Conservation (phyloP, 768 basidiomycete species). For the Amanita inopinata region DNA sequence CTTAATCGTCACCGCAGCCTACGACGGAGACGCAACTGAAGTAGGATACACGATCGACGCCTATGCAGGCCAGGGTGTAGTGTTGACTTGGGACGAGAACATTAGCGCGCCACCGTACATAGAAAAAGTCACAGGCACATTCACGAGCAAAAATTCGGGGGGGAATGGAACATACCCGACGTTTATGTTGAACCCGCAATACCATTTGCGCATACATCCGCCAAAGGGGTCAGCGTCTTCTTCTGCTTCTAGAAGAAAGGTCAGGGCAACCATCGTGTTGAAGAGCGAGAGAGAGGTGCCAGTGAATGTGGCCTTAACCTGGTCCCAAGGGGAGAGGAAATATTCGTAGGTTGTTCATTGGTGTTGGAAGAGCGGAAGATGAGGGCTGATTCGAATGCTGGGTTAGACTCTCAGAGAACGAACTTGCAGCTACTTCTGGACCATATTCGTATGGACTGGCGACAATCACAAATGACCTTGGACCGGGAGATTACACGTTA, state of each 20-base stretch:
- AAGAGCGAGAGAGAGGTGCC: conserved; percentile 58
- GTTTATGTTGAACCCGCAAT: conserved; percentile 90
- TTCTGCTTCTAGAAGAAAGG: conserved; percentile 8
- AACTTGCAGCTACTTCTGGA: conserved; percentile 65
- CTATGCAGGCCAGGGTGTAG: conserved; percentile 31
- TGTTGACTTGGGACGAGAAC: conserved; percentile 39
- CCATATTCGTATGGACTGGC: conserved; percentile 76
- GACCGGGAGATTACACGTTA: conserved; percentile 65
- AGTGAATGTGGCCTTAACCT: conserved; percentile 62
- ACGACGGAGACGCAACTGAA: conserved; percentile 53
- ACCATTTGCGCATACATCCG: conserved; percentile 51
- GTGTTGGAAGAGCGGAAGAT: too few species aligned
- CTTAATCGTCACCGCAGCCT: conserved; percentile 52
- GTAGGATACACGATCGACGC: conserved; percentile 63
- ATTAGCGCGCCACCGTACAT: conserved; percentile 28
- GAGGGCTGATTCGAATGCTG: too few species aligned
- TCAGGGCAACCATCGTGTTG: conserved; percentile 36
- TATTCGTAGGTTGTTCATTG: conserved; percentile 58
- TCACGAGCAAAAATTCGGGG: conserved; percentile 68
- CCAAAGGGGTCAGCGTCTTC: conserved; percentile 11
- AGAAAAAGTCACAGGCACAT: conserved; percentile 37
- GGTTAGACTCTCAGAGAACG: conserved; percentile 55
- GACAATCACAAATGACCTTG: conserved; percentile 38
- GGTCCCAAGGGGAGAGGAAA: conserved; percentile 68
- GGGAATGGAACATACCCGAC: conserved; percentile 75